phyloP scores from a whole-genome alignment of 1,284 basidiomycete genomes.

The Malassezia obtusa region DNA sequence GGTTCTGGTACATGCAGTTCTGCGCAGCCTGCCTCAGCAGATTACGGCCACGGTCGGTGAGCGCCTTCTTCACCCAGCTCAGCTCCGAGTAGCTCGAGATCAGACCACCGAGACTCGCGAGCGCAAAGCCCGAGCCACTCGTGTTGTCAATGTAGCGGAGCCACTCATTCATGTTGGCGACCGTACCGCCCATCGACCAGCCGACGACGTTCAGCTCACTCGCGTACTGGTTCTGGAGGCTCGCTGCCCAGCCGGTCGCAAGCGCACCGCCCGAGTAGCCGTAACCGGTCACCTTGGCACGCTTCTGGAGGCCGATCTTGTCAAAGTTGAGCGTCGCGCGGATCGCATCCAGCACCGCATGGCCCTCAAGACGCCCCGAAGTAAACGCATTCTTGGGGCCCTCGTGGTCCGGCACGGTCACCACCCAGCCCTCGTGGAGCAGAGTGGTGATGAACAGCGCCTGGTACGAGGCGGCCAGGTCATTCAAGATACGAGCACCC shows the following conservation, averaged over 20 bases:
- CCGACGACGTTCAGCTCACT: constrained; percentile 30
- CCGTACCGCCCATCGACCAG: constrained; percentile 32
- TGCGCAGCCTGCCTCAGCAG: background rate
- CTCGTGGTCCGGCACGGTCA: constrained; percentile 38
- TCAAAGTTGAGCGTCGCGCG: constrained; percentile 26
- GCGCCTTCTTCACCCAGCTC: constrained; percentile 22
- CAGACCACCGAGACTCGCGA: constrained; percentile 30
- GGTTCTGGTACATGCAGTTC: constrained; percentile 11
- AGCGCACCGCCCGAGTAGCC: constrained; percentile 44
- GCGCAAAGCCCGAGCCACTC: constrained; percentile 26
- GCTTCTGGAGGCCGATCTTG: constrained; percentile 18
- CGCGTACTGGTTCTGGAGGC: constrained; percentile 28
- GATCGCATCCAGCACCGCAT: constrained; percentile 32
- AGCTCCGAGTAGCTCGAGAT: constrained; percentile 26
- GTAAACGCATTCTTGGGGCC: constrained; percentile 33
- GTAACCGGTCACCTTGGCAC: constrained; percentile 26
- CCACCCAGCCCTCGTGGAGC: constrained; percentile 32
- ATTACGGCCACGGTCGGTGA: constrained; percentile 18
- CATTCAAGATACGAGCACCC: constrained; percentile 16
- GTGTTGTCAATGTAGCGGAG: constrained; percentile 23
- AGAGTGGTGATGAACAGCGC: constrained; percentile 29
- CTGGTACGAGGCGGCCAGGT: constrained; percentile 22
- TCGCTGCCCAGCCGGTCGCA: constrained; percentile 36
- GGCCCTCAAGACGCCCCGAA: constrained; percentile 28
- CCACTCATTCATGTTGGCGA: constrained; percentile 13